A percentile compares a stretch with the other conserved stretches of the same genome.
Evolutionary conservation across 1,284 basidiomycete species (phyloP).

Genomic region (Ceratobasidium sp.): DNA sequence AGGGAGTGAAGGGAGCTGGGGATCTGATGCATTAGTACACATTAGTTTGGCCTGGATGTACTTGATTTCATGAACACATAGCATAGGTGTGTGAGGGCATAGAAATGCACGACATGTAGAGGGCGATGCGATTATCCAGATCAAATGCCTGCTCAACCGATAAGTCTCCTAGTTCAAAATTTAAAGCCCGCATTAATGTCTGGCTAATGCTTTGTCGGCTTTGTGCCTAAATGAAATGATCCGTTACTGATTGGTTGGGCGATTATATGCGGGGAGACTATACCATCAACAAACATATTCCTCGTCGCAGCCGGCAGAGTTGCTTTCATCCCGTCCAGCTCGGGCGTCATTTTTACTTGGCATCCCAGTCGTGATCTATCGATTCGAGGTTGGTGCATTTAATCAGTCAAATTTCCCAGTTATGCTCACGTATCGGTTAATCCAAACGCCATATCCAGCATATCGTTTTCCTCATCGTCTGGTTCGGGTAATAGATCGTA

Average conservation of each 20-base stretch:
- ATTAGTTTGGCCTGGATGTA: conserved; percentile 21
- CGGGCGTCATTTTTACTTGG: conserved; percentile 87
- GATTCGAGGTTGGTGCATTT: background rate
- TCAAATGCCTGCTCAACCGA: background rate
- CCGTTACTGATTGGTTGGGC: conserved; percentile 1
- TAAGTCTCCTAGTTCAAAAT: background rate
- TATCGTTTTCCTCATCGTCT: conserved; percentile 97
- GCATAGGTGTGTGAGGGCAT: too few species aligned
- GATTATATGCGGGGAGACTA: conserved; percentile 58
- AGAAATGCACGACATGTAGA: background rate
- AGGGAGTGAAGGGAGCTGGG: background rate
- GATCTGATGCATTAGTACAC: background rate
- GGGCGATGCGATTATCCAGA: background rate
- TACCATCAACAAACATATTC: conserved; percentile 96
- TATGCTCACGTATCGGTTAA: conserved; percentile 89
- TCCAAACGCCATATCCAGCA: conserved; percentile 98
- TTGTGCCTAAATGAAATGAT: conserved; percentile 59
- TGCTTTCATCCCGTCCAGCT: conserved; percentile 89
- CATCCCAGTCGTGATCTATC: conserved; percentile 70
- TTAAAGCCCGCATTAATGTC: background rate
- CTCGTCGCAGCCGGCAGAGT: conserved; percentile 92
- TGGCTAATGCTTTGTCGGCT: conserved; percentile 65
- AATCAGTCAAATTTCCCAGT: too few species aligned
- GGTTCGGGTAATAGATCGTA: conserved; percentile 93
- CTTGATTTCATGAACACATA: conserved; percentile 1